Evolutionary conservation across 2,329 filamentous ascomycete species (phyloP), one percentile per base, ranked within the genome.

Genomic region (Aspergillus sp.): DNA sequence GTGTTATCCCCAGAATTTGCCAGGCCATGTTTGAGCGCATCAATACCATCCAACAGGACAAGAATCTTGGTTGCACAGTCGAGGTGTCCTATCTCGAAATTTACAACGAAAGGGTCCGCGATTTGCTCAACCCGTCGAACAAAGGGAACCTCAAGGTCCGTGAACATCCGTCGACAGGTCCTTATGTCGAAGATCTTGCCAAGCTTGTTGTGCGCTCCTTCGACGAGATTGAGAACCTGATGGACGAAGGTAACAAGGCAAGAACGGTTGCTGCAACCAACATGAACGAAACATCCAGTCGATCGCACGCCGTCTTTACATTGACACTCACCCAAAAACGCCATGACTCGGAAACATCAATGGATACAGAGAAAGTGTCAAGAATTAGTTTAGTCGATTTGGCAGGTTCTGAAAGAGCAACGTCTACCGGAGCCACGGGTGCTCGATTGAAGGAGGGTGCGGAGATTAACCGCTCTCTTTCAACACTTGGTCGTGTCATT

Each of bases 231-330:
- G 93, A 98, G 61, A 85, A 96, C 62, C 73, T 98, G 58, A 98
- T 98, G 93, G 93, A 98, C 63, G 91, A 97, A 70, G 93, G 93
- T 60, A 98, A 98, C 75, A 98, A 98, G 71, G 93, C 93, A 30
- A 81, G 93, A 75, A 98, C 93, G 0, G 93, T 98, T 33, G 93
- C 93, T 3, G 93, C 93, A 6, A 98, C 93, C 33, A 98, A 97
- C 78, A 98, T 98, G 93, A 98, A 98, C 75, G 93, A 97, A 69
- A 98, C 94, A 0, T 96, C 90, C 47, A 95, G 90, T 79, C 85
- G 93, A 75, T 97, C 91, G 64, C 93, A 98, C 68, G 93, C 93
- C 33, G 94, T 98, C 40, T 98, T 98, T 65, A 98, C 94, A 13
- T 75, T 98, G 42, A 97, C 91, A 60, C 75, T 98, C 37, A 95